phyloP scores from a whole-genome alignment of 2,329 filamentous ascomycete genomes.

The Phaeomoniella chlamydospora region DNA sequence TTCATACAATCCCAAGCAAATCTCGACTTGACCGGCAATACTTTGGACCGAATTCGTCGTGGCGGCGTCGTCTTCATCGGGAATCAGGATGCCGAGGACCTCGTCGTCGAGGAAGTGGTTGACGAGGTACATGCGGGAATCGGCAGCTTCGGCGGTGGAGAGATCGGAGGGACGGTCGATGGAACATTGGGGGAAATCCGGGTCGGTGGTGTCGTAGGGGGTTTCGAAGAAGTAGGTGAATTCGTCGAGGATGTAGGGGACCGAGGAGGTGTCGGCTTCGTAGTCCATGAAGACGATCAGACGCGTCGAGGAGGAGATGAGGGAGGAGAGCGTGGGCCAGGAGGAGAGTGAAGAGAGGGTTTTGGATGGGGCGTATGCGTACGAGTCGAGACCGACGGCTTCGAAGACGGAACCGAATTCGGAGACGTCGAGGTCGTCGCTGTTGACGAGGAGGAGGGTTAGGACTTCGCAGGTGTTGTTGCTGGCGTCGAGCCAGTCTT shows the following conservation, averaged over 20 bases:
- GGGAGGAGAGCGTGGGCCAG: constrained; percentile 27
- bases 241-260: constrained; percentile 27
- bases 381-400: constrained; percentile 16
- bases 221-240: constrained; percentile 33
- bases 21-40: constrained; percentile 24
- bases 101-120: constrained; percentile 33
- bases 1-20: constrained; percentile 24
- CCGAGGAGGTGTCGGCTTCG: constrained; percentile 20
- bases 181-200: constrained; percentile 24
- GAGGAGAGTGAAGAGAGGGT: constrained; percentile 18
- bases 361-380: constrained; percentile 21
- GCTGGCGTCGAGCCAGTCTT: constrained; percentile 39
- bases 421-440: constrained; percentile 25
- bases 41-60: constrained; percentile 29
- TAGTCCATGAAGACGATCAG: constrained; percentile 29
- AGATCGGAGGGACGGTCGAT: constrained; percentile 27
- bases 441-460: constrained; percentile 49
- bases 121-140: constrained; percentile 29
- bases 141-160: constrained; percentile 11
- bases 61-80: constrained; percentile 21
- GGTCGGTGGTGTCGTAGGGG: constrained; percentile 24
- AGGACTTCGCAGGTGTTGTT: constrained; percentile 45
- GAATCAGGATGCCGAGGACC: constrained; percentile 25
- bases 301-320: constrained; percentile 25
- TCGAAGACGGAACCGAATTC: constrained; percentile 19